Evolutionary conservation across 169 alveolate genomes (phyloP).

Genomic region (Plasmodium inui): DNA sequence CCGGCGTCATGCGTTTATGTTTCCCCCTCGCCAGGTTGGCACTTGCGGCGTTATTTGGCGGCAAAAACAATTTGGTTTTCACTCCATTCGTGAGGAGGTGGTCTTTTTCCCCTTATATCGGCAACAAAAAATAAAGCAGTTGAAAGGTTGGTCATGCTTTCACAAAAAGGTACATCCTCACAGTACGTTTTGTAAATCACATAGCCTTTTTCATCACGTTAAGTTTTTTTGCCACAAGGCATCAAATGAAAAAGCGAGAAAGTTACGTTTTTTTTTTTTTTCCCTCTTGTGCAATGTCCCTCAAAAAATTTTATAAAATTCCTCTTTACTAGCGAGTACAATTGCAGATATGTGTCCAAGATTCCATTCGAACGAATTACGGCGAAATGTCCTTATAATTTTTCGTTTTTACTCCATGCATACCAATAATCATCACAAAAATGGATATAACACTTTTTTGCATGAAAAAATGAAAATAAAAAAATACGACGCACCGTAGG

Average conservation of each 20-base stretch:
- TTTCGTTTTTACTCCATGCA: background rate
- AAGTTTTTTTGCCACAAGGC: background rate
- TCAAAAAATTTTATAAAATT: background rate
- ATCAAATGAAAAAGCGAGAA: background rate
- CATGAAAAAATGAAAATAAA: background rate
- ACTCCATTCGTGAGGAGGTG: background rate
- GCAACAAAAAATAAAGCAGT: background rate
- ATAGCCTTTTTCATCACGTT: background rate
- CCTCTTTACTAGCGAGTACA: background rate
- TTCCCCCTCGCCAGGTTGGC: background rate
- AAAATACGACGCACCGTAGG: background rate
- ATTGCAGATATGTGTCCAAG: background rate
- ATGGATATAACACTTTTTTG: background rate
- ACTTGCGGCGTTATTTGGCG: background rate
- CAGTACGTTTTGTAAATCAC: background rate
- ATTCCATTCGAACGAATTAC: background rate
- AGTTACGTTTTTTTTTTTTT: background rate
- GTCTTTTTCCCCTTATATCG: background rate
- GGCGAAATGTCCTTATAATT: background rate
- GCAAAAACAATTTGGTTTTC: background rate
- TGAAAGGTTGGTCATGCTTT: background rate
- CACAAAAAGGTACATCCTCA: background rate
- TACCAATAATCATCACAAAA: background rate
- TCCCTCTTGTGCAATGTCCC: background rate
- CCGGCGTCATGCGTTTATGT: background rate